Conservation (phyloP, 306 rosid genomes). For the Prunus campanulata region DNA sequence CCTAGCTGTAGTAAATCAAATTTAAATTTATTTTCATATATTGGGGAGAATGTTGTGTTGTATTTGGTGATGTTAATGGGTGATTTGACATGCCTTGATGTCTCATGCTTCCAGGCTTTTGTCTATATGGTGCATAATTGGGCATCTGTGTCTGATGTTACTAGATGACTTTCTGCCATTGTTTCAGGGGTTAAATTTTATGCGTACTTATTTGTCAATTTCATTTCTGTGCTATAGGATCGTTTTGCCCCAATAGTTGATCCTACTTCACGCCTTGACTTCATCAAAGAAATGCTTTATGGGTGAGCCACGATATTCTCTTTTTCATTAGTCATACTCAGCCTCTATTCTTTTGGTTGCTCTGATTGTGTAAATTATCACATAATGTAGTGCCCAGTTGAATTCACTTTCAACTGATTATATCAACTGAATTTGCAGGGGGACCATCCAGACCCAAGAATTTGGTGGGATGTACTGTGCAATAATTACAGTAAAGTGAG, state of each 20-base stretch:
- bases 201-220: slow-evolving; percentile 1
- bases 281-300: slow-evolving; percentile 81
- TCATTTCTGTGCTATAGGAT: slow-evolving; percentile 49
- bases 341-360: slow-evolving; percentile 2
- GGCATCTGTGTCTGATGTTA: background rate
- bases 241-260: slow-evolving; percentile 87
- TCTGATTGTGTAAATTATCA: background rate
- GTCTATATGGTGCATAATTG: background rate
- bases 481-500: slow-evolving; percentile 83
- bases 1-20: background rate
- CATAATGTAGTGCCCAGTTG: background rate
- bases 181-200: background rate
- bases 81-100: background rate
- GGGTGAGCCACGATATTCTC: slow-evolving; percentile 50
- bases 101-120: background rate
- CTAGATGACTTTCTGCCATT: background rate
- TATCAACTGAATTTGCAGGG: slow-evolving; percentile 42
- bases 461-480: slow-evolving; percentile 93
- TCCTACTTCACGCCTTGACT: slow-evolving; percentile 69
- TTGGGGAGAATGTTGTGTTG: background rate
- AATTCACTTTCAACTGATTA: slow-evolving; percentile 1
- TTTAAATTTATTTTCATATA: background rate
- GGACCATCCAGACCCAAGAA: slow-evolving; percentile 73
- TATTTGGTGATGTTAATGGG: background rate
- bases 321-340: background rate